phyloP scores from a whole-genome alignment of 1,284 basidiomycete genomes.

The Malassezia vespertilionis region DNA sequence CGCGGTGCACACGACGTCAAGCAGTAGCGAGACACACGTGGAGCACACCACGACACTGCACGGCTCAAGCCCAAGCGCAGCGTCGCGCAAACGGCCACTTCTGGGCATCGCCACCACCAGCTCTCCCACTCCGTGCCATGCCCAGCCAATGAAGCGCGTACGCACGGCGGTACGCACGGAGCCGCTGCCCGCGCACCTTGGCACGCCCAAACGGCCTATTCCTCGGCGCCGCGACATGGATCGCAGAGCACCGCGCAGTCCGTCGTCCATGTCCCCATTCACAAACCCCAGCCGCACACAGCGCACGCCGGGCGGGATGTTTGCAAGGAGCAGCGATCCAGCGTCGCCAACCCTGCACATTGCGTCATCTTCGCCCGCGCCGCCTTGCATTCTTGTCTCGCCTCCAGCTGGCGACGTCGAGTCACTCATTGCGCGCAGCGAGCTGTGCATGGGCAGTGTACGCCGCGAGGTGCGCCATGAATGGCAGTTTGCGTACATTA shows the following conservation, averaged over 20 bases:
- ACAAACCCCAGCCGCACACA: not conserved
- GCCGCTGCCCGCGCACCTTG: not conserved
- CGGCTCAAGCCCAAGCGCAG: no score
- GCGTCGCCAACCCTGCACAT: not conserved
- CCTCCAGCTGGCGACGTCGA: slow-evolving; percentile 11
- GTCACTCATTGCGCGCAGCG: not conserved
- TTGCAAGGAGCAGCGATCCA: not conserved
- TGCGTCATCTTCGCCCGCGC: not conserved
- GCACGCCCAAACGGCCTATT: slow-evolving; percentile 4
- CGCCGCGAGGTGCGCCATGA: not conserved
- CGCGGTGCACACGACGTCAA: not conserved
- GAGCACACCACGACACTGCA: no score
- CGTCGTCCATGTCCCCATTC: slow-evolving; percentile 12
- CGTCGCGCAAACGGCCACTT: not conserved
- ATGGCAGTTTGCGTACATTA: slow-evolving; percentile 12
- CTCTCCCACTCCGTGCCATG: slow-evolving; percentile 2
- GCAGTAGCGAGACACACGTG: not conserved
- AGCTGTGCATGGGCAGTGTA: not conserved
- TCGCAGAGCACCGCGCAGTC: slow-evolving; percentile 5
- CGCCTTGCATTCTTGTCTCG: slow-evolving; percentile 12
- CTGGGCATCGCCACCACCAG: not conserved
- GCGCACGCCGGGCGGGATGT: slow-evolving; percentile 12
- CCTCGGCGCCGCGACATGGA: slow-evolving; percentile 10
- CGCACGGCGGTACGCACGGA: not conserved
- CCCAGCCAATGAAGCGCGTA: slow-evolving; percentile 1